Evolutionary conservation across 2,329 filamentous ascomycete species (phyloP).

Genomic region (Penicillium sp.): DNA sequence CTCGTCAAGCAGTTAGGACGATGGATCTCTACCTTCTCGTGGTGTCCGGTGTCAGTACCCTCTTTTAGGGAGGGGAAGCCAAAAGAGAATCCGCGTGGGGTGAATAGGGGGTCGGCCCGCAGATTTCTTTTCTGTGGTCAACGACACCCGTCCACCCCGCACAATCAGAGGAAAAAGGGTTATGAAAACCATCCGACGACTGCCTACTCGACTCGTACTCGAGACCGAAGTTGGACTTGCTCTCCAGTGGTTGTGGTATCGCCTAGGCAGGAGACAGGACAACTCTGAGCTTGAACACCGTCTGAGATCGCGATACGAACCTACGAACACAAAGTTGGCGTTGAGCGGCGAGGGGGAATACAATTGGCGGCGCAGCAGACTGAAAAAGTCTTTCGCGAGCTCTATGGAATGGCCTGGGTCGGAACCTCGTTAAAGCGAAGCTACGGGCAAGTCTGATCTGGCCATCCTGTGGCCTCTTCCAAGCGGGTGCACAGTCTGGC

Average conservation of each 20-base stretch:
- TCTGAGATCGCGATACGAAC: slow-evolving; percentile 12
- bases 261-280: slow-evolving; percentile 14
- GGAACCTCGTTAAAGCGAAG: slow-evolving; percentile 14
- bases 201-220: slow-evolving; percentile 15
- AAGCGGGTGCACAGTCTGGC: no score
- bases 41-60: slow-evolving; percentile 16
- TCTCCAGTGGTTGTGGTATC: slow-evolving; percentile 12
- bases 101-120: no score
- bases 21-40: slow-evolving; percentile 16
- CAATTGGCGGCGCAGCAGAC: slow-evolving; percentile 9
- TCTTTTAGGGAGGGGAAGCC: not conserved
- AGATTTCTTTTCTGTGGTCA: slow-evolving; percentile 8
- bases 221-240: slow-evolving; percentile 13
- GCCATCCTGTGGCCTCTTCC: not conserved
- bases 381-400: slow-evolving; percentile 5
- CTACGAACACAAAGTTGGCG: no score
- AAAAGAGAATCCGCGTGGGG: not conserved
- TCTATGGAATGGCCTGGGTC: slow-evolving; percentile 8
- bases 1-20: not conserved
- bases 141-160: slow-evolving; percentile 3
- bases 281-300: slow-evolving; percentile 15
- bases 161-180: slow-evolving; percentile 14
- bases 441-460: slow-evolving; percentile 2
- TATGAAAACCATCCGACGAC: slow-evolving; percentile 13
- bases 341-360: slow-evolving; percentile 4